Evolutionary conservation across 78 protist genomes (phyloP).

Genomic region (Dictyostelium brefeldianum): DNA sequence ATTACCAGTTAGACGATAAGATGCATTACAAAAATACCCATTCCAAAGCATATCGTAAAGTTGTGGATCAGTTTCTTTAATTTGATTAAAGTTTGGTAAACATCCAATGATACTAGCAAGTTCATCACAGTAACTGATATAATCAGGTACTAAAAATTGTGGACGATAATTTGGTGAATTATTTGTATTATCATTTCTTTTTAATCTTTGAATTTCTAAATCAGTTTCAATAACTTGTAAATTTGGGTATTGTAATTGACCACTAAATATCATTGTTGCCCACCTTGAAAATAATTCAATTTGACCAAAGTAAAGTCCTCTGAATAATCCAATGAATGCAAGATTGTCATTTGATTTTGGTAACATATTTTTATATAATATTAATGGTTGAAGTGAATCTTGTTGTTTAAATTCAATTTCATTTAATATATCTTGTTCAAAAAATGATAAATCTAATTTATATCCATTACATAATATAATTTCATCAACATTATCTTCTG

Average conservation of each 20-base stretch:
- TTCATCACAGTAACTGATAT: not conserved
- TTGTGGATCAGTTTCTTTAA: not conserved
- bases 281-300: constrained; percentile 1
- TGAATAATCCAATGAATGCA: not conserved
- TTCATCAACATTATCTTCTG: not conserved
- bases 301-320: not conserved
- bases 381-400: not conserved
- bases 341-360: not conserved
- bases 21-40: not conserved
- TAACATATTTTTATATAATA: not conserved
- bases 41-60: not conserved
- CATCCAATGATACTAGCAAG: not conserved
- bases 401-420: not conserved
- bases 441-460: not conserved
- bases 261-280: constrained; percentile 10
- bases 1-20: not conserved
- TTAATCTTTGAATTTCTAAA: not conserved
- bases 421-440: not conserved
- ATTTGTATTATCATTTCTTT: not conserved
- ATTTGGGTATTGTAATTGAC: not conserved
- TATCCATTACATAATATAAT: constrained; percentile 23
- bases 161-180: not conserved
- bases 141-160: not conserved
- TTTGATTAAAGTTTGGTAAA: not conserved
- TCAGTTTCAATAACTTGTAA: not conserved